phyloP scores from a whole-genome alignment of 768 basidiomycete genomes.

The Lyophyllum decastes region DNA sequence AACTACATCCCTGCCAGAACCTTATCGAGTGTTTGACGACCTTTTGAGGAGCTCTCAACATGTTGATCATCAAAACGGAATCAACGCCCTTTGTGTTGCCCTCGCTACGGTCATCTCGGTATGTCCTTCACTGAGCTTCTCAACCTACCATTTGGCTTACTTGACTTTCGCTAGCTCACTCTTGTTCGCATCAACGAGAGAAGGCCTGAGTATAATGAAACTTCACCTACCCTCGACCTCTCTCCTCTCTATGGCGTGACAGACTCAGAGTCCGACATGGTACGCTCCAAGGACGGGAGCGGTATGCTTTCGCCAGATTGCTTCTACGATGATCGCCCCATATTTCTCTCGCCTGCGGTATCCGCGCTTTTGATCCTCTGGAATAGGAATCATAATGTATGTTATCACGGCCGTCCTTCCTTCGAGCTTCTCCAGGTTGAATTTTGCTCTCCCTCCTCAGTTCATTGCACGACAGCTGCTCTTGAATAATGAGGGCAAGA shows the following conservation, averaged over 20 bases:
- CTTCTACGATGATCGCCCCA: conserved; percentile 19
- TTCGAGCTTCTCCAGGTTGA: not conserved
- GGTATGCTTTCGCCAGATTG: conserved; percentile 25
- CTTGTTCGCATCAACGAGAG: conserved; percentile 5
- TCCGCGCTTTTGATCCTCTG: conserved; percentile 21
- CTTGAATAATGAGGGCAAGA: conserved; percentile 16
- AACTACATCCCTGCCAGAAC: not conserved
- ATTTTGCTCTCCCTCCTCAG: not conserved
- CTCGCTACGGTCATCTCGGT: conserved; percentile 14
- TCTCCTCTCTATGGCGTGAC: conserved; percentile 21
- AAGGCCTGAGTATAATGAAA: conserved; percentile 6
- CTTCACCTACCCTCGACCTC: conserved; percentile 20
- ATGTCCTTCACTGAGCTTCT: not conserved
- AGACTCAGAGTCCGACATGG: conserved; percentile 11
- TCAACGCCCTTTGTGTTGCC: conserved; percentile 13
- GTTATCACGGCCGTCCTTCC: not conserved
- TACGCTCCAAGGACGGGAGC: conserved; percentile 22
- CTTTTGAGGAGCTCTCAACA: conserved; percentile 2
- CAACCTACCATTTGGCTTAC: not conserved
- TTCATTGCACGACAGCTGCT: conserved; percentile 22
- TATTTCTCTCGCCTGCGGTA: conserved; percentile 15
- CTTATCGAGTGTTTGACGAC: conserved; percentile 4
- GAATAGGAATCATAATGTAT: conserved; percentile 27
- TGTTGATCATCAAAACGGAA: conserved; percentile 14
- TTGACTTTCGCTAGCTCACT: conserved; percentile 4